phyloP scores from a whole-genome alignment of 2,329 filamentous ascomycete species.

The Dissoconium aciculare region DNA sequence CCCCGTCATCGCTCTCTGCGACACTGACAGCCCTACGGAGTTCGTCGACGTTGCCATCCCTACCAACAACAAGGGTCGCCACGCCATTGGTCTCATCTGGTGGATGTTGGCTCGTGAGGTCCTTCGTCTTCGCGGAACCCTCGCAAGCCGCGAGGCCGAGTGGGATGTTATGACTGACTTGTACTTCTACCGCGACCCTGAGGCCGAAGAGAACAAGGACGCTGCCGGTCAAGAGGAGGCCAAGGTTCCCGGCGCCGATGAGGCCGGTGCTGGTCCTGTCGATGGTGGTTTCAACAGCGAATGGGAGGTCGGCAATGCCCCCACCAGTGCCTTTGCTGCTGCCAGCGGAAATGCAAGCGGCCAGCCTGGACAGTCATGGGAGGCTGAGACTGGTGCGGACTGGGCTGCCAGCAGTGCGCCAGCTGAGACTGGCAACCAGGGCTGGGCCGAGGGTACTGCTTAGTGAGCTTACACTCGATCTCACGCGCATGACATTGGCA shows the following conservation, averaged over 20 bases:
- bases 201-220: slow-evolving; percentile 99
- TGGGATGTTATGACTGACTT: slow-evolving; percentile 99
- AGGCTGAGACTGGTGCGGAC: slow-evolving; percentile 46
- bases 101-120: slow-evolving; percentile 99
- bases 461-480: slow-evolving; percentile 6
- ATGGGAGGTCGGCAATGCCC: slow-evolving; percentile 63
- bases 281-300: slow-evolving; percentile 68
- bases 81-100: slow-evolving; percentile 97
- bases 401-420: slow-evolving; percentile 48
- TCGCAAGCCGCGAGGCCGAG: slow-evolving; percentile 86
- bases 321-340: slow-evolving; percentile 43
- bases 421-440: slow-evolving; percentile 35
- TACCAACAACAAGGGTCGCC: slow-evolving; percentile 99
- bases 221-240: slow-evolving; percentile 62
- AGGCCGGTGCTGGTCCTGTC: slow-evolving; percentile 64
- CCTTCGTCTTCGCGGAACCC: slow-evolving; percentile 93
- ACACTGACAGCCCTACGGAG: slow-evolving; percentile 98
- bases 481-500: slow-evolving; percentile 3
- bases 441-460: slow-evolving; percentile 32
- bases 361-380: slow-evolving; percentile 48
- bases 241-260: slow-evolving; percentile 72
- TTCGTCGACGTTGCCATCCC: slow-evolving; percentile 99
- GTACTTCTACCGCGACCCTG: slow-evolving; percentile 99
- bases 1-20: slow-evolving; percentile 96
- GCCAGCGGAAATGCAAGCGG: slow-evolving; percentile 41